Percentiles rank a stretch among this genome's conserved stretches.
These are phyloP conservation scores for Rhinocladiella mackenziei DNA, from an alignment of 2,329 filamentous ascomycete genomes.

Conservation along the genomic window DNA sequence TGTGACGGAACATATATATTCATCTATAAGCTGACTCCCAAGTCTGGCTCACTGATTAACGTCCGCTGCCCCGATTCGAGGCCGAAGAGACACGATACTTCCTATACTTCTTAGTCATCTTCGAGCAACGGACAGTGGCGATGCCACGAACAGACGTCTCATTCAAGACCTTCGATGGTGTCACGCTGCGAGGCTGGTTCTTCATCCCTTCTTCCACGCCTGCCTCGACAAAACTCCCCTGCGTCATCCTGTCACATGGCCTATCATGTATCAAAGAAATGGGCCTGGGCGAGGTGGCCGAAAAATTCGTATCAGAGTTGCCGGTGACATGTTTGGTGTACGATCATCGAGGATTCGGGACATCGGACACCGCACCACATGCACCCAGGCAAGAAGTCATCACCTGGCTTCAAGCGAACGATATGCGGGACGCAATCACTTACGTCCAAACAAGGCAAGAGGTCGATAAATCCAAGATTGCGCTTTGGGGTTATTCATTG, in stretches of 20 bases:
- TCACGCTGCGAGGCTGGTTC: constrained; percentile 28
- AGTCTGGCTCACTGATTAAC: no score
- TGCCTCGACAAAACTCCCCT: constrained; percentile 16
- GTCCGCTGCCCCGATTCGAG: no score
- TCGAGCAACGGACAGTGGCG: no score
- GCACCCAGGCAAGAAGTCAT: constrained; percentile 35
- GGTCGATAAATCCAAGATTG: constrained; percentile 33
- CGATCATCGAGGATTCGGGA: constrained; percentile 34
- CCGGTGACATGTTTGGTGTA: constrained; percentile 30
- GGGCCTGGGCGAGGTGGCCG: constrained; percentile 20
- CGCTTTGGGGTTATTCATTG: constrained; percentile 39
- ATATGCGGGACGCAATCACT: constrained; percentile 38
- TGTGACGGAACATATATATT: neutral
- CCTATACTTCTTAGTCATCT: neutral
- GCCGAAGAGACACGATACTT: neutral
- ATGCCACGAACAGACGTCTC: constrained; percentile 21
- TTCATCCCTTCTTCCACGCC: constrained; percentile 12
- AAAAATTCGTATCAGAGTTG: constrained; percentile 18
- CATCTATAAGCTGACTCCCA: no score
- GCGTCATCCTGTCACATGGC: constrained; percentile 24
- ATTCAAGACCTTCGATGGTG: constrained; percentile 26
- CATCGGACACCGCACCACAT: constrained; percentile 34
- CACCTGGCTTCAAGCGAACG: constrained; percentile 33
- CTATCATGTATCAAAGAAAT: constrained; percentile 27
- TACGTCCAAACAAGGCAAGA: constrained; percentile 30